Conservation (phyloP, 108 stramenopile species). For the Nitzschia sp. region DNA sequence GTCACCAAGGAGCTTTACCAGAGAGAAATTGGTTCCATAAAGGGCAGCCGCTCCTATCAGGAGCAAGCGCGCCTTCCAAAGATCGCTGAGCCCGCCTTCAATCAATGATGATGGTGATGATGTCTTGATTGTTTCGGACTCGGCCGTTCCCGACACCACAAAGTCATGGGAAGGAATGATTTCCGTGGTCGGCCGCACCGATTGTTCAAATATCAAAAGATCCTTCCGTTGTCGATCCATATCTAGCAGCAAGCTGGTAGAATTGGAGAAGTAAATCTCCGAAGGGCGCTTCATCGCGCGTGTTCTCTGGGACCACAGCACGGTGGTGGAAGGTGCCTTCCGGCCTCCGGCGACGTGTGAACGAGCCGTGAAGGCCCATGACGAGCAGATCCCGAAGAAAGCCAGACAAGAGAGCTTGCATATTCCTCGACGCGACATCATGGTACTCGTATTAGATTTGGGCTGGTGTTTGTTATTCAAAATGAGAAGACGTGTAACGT, state of each 20-base stretch:
- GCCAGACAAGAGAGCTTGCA: not conserved
- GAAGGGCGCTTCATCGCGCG: not conserved
- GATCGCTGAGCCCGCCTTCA: not conserved
- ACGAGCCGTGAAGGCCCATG: not conserved
- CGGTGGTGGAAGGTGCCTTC: not conserved
- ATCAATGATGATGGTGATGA: not conserved
- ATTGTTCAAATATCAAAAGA: not conserved
- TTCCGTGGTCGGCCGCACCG: not conserved
- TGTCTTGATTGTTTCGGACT: not conserved
- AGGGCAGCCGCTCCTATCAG: slow-evolving; percentile 63
- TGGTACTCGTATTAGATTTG: too few species aligned
- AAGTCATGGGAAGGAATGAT: not conserved
- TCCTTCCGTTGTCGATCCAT: slow-evolving; percentile 2
- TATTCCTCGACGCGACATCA: not conserved
- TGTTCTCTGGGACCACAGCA: not conserved
- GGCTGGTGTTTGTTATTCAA: too few species aligned
- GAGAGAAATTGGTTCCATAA: slow-evolving; percentile 86
- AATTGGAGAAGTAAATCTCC: not conserved
- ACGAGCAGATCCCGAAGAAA: not conserved
- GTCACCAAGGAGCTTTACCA: slow-evolving; percentile 74
- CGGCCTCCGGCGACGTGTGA: too few species aligned
- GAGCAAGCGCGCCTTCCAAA: slow-evolving; percentile 50
- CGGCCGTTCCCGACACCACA: not conserved
- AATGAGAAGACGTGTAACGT: too few species aligned
- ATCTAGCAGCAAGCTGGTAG: not conserved